Percentiles rank a stretch among this genome's conserved stretches.
These are phyloP conservation scores for Caloboletus firmus DNA, from an alignment of 1,284 basidiomycete species.

Conservation along the genomic window DNA sequence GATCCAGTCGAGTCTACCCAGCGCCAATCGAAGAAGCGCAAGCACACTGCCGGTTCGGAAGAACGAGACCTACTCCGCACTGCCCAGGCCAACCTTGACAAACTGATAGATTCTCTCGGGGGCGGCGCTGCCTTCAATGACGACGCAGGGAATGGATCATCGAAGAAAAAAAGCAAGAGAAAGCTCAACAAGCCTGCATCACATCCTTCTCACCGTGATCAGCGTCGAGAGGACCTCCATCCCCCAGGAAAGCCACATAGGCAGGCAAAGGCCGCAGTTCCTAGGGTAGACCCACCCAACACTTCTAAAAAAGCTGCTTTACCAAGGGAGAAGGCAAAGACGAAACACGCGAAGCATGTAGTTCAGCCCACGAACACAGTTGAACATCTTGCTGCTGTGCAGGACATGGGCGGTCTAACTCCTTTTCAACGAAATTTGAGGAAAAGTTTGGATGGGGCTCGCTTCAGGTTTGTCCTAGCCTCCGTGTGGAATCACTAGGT, in stretches of 20 bases:
- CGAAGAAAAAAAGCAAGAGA: constrained; percentile 40
- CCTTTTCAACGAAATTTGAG: constrained; percentile 75
- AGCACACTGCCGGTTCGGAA: constrained; percentile 50
- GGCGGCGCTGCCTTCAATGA: constrained; percentile 22
- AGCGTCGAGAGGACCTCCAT: background rate
- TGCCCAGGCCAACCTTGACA: constrained; percentile 73
- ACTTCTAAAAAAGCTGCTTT: background rate
- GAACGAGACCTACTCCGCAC: constrained; percentile 44
- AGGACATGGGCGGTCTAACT: constrained; percentile 50
- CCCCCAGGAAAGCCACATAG: constrained; percentile 1
- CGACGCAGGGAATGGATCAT: constrained; percentile 5
- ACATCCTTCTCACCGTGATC: constrained; percentile 19
- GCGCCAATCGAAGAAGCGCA: constrained; percentile 61
- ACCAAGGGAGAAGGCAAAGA: constrained; percentile 19
- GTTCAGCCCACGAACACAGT: constrained; percentile 7
- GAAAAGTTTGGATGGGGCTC: constrained; percentile 77
- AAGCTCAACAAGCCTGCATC: constrained; percentile 22
- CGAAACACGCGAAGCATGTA: constrained; percentile 13
- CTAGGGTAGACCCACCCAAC: background rate
- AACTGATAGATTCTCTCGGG: constrained; percentile 66
- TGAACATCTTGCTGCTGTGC: constrained; percentile 3
- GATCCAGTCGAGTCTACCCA: constrained; percentile 43
- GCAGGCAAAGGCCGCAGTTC: constrained; percentile 1
- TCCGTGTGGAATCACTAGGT: constrained; percentile 1
- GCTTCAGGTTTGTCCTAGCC: constrained; percentile 64